These are phyloP conservation scores for Miamiensis avidus DNA, from an alignment of 169 alveolate genomes.

Conservation along the genomic window DNA sequence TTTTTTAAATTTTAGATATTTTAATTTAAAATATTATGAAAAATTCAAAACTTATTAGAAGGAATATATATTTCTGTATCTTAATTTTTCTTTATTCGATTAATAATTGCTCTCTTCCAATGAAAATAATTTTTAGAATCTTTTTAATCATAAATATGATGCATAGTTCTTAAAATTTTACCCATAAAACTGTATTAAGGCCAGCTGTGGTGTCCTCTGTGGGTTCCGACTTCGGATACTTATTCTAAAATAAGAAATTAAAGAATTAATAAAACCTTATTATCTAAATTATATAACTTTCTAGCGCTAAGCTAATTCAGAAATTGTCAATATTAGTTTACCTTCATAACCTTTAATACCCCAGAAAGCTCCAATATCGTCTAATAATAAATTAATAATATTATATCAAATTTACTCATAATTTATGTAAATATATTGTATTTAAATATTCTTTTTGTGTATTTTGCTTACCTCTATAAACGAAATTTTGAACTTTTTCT, in stretches of 20 bases:
- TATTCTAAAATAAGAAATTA: conserved; percentile 17
- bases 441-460: background rate
- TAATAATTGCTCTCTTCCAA: too few species aligned
- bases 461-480: background rate
- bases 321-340: conserved; percentile 32
- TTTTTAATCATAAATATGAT: too few species aligned
- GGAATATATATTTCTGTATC: too few species aligned
- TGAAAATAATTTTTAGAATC: too few species aligned
- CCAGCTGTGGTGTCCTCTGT: conserved; percentile 80
- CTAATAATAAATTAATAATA: conserved; percentile 14
- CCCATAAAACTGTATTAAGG: conserved; percentile 71
- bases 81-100: too few species aligned
- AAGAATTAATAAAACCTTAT: too few species aligned
- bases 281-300: too few species aligned
- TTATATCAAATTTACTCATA: too few species aligned
- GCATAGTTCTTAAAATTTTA: too few species aligned
- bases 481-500: background rate
- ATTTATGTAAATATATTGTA: background rate
- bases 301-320: background rate
- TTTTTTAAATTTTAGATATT: too few species aligned
- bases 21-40: too few species aligned
- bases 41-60: too few species aligned
- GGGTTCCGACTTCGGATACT: conserved; percentile 77
- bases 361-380: conserved; percentile 82
- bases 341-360: conserved; percentile 86